Percentiles rank a stretch among this genome's conserved stretches.
These are phyloP conservation scores for Starmerella asiatica DNA, from an alignment of 805 yeast genomes.

Conservation along the genomic window DNA sequence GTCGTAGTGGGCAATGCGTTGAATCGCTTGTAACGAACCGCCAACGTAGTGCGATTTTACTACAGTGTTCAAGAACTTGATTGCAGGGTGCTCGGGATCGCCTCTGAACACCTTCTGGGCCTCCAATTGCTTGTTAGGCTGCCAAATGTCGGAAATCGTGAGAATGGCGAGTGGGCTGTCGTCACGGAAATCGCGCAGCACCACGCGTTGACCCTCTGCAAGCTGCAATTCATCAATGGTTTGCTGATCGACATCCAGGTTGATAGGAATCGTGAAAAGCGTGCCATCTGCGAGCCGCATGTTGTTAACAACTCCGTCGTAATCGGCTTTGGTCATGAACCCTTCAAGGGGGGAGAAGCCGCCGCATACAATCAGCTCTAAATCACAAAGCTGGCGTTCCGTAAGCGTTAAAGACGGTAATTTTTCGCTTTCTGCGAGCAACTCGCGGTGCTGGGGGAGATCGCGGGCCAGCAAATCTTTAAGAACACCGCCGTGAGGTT, in stretches of 20 bases:
- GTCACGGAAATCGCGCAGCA: constrained; percentile 69
- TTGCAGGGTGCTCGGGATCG: constrained; percentile 93
- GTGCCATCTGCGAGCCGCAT: constrained; percentile 64
- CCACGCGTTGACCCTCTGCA: constrained; percentile 47
- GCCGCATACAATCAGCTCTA: constrained; percentile 83
- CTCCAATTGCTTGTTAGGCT: constrained; percentile 67
- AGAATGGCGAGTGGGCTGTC: constrained; percentile 67
- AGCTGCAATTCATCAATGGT: constrained; percentile 34
- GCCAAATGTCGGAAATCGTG: constrained; percentile 64
- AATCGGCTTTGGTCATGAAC: constrained; percentile 55
- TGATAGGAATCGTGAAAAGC: constrained; percentile 88
- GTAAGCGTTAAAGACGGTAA: constrained; percentile 41
- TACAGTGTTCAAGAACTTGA: constrained; percentile 51
- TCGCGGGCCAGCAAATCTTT: constrained; percentile 81
- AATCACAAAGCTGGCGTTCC: constrained; percentile 83
- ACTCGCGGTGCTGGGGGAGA: constrained; percentile 40
- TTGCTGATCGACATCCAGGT: constrained; percentile 54
- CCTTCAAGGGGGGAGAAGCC: constrained; percentile 84
- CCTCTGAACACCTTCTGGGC: constrained; percentile 86
- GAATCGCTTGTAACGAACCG: constrained; percentile 73
- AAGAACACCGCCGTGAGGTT: constrained; percentile 86
- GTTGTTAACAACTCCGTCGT: constrained; percentile 48
- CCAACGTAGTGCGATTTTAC: constrained; percentile 83
- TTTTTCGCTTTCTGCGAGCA: constrained; percentile 44
- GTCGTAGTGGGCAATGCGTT: constrained; percentile 78